Evolutionary conservation across 2,329 filamentous ascomycete genomes (phyloP).

Genomic region (Camptophora hylomeconis): DNA sequence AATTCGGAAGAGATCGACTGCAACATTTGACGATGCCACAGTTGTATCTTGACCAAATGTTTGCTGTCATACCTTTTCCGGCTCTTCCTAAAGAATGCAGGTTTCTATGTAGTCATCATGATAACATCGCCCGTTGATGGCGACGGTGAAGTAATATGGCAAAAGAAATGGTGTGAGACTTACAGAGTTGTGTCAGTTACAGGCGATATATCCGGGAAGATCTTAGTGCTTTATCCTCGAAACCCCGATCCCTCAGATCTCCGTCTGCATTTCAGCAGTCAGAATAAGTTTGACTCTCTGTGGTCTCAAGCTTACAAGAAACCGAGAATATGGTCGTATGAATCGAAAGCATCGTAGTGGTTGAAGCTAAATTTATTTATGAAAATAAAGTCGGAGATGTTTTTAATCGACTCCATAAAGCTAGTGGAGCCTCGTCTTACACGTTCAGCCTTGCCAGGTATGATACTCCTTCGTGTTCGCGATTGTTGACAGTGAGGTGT

Average conservation of each 20-base stretch:
- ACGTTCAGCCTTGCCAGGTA: no score
- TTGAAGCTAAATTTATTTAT: no score
- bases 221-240: background rate
- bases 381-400: no score
- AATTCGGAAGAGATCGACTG: constrained; percentile 1
- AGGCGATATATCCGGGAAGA: background rate
- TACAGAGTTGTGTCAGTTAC: constrained; percentile 1
- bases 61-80: constrained; percentile 21
- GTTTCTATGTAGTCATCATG: constrained; percentile 18
- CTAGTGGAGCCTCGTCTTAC: no score
- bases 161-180: constrained; percentile 1
- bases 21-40: constrained; percentile 19
- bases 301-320: no score
- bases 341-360: no score
- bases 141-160: background rate
- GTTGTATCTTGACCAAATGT: constrained; percentile 3
- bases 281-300: background rate
- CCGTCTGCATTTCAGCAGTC: background rate
- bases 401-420: no score
- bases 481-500: no score
- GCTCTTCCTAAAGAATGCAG: constrained; percentile 20
- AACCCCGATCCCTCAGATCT: background rate
- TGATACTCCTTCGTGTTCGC: no score
- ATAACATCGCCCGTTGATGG: constrained; percentile 10
- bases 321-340: no score